Evolutionary conservation across 768 basidiomycete genomes (phyloP), one percentile per base, ranked within the genome.

Genomic region (Psilocybe sp.): DNA sequence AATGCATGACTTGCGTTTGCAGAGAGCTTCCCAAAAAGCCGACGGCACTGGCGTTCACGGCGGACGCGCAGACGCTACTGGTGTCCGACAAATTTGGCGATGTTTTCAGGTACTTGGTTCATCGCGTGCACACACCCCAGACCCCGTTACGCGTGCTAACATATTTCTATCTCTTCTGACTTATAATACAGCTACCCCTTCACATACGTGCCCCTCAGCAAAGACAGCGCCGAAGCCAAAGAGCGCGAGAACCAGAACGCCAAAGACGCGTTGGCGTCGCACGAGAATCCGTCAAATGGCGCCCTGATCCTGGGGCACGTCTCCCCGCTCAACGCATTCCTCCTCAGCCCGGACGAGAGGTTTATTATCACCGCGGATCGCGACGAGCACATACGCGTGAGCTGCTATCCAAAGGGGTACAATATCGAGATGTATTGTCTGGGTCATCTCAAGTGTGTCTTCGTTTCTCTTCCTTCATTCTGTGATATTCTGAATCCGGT

Each of bases 51-150:
- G 64, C 68, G 0, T 84, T 97, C 57, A 83, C 85, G 0, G 68
- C 62, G 4, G 76, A 84, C 39, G 78, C 77, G 0, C 68, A 80
- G 53, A 82, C 78, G 0, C 84, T 99, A 51, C 65, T 98, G 2
- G 82, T 91, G 11, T 82, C 92, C 2, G 96, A 99, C 69, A 98
- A 97, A 68, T 95, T 97, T 54, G 96, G 96, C 0, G 96, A 98
- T 62, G 79, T 96, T 36, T 96, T 93, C 70, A 82, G 82, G 91
- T 88, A 44, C 47, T 72, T 33, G 2, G n/a, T 2, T n/a, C 15
- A 13, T 23, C 34, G 39, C 5, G 11, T 46, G 18, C 11, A 39
- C 33, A 23, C 4, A 40, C 35, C 39, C 54, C 23, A 28, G 6
- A 18, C 40, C 47, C 23, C 20, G 36, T 45, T 47, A 44, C 47